phyloP scores from a whole-genome alignment of 1,284 basidiomycete species.

The Coniferiporia weirii region DNA sequence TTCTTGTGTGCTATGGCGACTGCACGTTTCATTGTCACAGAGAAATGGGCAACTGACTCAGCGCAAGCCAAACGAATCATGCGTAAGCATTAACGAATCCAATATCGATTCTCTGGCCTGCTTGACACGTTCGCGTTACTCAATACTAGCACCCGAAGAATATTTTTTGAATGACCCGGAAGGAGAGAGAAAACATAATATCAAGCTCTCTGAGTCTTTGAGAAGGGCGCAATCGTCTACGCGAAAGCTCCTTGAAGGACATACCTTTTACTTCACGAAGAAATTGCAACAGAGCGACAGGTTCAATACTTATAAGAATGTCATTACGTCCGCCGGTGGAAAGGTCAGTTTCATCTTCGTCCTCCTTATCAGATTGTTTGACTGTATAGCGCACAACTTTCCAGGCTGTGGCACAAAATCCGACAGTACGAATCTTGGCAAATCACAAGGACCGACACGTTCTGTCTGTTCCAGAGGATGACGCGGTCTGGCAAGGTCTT shows the following conservation, averaged over 20 bases:
- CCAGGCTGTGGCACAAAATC: constrained; percentile 44
- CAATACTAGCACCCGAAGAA: constrained; percentile 49
- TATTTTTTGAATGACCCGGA: constrained; percentile 55
- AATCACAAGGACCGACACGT: constrained; percentile 45
- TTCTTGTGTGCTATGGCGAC: constrained; percentile 68
- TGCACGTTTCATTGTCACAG: constrained; percentile 55
- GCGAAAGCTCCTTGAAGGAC: constrained; percentile 53
- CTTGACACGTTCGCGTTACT: too few relatives aligned
- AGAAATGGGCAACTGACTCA: constrained; percentile 63
- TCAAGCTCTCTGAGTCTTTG: constrained; percentile 58
- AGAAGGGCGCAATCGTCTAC: constrained; percentile 45
- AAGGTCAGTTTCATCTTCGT: constrained; percentile 38
- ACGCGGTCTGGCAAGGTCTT: constrained; percentile 55
- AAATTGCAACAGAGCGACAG: constrained; percentile 50
- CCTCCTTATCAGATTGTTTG: neutral
- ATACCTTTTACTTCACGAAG: constrained; percentile 69
- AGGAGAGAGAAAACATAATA: constrained; percentile 58
- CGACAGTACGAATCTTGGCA: constrained; percentile 47
- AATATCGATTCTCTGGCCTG: neutral
- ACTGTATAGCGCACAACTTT: neutral
- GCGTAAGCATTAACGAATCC: constrained; percentile 40
- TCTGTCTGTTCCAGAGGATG: constrained; percentile 58
- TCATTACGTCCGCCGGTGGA: constrained; percentile 63
- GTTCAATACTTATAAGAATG: constrained; percentile 48
- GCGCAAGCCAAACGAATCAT: constrained; percentile 51